These are phyloP conservation scores for Chamaecrista fasciculata DNA, from an alignment of 306 rosid genomes.

Conservation along the genomic window DNA sequence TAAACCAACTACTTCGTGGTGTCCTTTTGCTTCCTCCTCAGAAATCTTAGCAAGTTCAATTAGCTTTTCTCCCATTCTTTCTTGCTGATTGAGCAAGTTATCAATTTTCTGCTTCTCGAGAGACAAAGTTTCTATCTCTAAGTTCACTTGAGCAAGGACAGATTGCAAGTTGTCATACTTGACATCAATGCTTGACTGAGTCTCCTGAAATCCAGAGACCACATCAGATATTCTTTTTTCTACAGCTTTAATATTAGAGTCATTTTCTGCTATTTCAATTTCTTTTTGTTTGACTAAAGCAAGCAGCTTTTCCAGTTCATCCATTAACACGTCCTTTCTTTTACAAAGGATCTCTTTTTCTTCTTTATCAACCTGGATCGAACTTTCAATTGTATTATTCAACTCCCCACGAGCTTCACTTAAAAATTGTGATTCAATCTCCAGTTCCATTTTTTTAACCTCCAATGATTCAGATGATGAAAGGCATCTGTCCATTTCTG, in stretches of 20 bases:
- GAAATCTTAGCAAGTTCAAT: conserved; percentile 54
- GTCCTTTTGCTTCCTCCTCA: conserved; percentile 60
- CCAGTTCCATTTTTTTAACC: conserved; percentile 68
- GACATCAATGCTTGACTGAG: conserved; percentile 53
- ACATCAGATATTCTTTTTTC: conserved; percentile 56
- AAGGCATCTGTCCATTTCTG: conserved; percentile 56
- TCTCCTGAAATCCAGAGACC: conserved; percentile 58
- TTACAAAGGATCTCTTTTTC: conserved; percentile 59
- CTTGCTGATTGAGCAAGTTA: conserved; percentile 43
- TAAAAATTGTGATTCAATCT: conserved; percentile 65
- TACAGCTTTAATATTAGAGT: conserved; percentile 49
- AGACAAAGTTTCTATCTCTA: conserved; percentile 51
- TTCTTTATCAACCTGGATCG: conserved; percentile 56
- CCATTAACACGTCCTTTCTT: conserved; percentile 45
- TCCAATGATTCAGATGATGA: conserved; percentile 67
- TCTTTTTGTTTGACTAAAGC: conserved; percentile 69
- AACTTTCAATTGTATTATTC: conserved; percentile 55
- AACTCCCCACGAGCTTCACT: conserved; percentile 51
- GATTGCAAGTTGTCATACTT: conserved; percentile 53
- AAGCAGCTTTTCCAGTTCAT: conserved; percentile 61
- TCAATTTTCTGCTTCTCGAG: conserved; percentile 58
- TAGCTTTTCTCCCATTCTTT: conserved; percentile 51
- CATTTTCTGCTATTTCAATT: conserved; percentile 67
- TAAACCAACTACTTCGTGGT: conserved; percentile 46
- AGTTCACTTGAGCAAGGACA: conserved; percentile 47